Percentiles rank a stretch among this genome's conserved stretches.
Conservation (phyloP, 306 rosid genomes). For the Medicago ruthenica region DNA sequence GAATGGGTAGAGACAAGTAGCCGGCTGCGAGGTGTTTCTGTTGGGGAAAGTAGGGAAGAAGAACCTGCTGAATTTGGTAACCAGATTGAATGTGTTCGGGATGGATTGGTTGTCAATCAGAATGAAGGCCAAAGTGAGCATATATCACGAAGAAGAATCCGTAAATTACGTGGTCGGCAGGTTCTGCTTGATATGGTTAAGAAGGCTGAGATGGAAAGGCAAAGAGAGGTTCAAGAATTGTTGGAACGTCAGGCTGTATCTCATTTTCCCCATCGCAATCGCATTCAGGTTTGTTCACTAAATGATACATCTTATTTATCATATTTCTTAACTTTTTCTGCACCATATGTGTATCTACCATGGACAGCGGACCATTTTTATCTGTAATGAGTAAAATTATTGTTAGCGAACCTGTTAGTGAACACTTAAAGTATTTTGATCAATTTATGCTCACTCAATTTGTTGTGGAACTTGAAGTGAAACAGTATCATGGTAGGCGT, state of each 20-base stretch:
- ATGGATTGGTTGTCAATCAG: conserved; percentile 70
- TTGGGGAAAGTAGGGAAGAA: conserved; percentile 66
- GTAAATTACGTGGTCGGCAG: conserved; percentile 88
- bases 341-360: not conserved
- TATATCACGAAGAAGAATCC: conserved; percentile 67
- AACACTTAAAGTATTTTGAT: not conserved
- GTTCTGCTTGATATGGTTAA: conserved; percentile 89
- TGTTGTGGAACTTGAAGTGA: not conserved
- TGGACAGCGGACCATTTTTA: not conserved
- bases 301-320: conserved; percentile 13
- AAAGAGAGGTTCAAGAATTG: conserved; percentile 74
- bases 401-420: not conserved
- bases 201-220: conserved; percentile 82
- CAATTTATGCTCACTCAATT: conserved; percentile 14
- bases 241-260: conserved; percentile 75
- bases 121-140: conserved; percentile 67
- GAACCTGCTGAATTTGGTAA: conserved; percentile 63
- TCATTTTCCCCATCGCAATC: conserved; percentile 90
- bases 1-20: conserved; percentile 86
- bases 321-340: conserved; percentile 10
- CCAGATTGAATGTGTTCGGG: conserved; percentile 67
- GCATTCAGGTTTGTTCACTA: conserved; percentile 80
- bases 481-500: conserved; percentile 12
- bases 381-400: conserved; percentile 33
- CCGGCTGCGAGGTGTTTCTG: conserved; percentile 65